Evolutionary conservation across 73 alveolate genomes (phyloP).

Genomic region (Tetrahymena elliotti): DNA sequence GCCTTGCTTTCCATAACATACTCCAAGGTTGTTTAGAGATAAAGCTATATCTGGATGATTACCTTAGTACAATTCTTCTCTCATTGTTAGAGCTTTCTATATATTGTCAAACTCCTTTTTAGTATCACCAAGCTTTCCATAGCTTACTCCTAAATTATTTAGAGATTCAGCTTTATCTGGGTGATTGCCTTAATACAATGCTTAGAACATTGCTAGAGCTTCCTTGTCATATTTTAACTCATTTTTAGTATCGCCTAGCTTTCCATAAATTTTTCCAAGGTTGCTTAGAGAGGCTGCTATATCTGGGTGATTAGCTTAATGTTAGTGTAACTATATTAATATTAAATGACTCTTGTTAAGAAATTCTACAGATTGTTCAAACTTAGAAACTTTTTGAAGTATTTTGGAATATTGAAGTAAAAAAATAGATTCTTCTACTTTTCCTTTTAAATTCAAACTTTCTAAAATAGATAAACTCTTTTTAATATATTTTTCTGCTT

Average conservation of each 20-base stretch:
- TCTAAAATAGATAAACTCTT: no score
- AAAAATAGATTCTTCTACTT: not conserved
- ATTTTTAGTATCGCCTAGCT: no score
- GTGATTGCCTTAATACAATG: not conserved
- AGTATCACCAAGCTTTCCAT: not conserved
- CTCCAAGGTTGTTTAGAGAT: not conserved
- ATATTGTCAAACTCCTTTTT: no score
- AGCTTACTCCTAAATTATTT: not conserved
- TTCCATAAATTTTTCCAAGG: no score
- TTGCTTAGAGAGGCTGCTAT: no score
- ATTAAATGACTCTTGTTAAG: no score
- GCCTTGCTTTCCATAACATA: not conserved
- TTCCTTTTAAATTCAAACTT: not conserved
- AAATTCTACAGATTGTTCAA: not conserved
- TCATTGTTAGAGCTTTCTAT: not conserved
- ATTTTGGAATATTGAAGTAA: no score
- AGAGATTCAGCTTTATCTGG: not conserved
- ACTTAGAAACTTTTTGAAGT: not conserved
- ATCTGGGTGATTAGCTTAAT: no score
- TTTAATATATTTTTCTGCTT: not conserved
- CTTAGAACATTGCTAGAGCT: not conserved
- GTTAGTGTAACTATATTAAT: no score
- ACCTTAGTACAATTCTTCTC: not conserved
- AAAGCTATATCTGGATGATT: not conserved
- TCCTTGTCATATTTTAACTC: no score